Evolutionary conservation across 345 rosid species (phyloP).

Genomic region (Anastatica hierochuntica): DNA sequence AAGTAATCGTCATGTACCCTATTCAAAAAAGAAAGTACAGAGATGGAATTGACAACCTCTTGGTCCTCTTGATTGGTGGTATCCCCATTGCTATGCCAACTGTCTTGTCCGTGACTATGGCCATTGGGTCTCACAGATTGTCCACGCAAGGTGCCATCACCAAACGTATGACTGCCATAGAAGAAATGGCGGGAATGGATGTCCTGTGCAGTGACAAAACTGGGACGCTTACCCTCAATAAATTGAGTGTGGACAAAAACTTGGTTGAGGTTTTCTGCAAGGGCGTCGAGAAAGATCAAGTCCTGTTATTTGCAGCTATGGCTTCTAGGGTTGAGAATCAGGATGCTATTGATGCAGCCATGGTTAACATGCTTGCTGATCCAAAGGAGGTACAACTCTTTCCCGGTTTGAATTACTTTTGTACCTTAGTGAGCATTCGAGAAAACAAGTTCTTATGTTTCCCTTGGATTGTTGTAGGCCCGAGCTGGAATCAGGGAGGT

Average conservation of each 20-base stretch:
- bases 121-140: constrained; percentile 32
- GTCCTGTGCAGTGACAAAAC: constrained; percentile 48
- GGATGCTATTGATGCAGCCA: constrained; percentile 40
- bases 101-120: constrained; percentile 62
- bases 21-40: constrained; percentile 44
- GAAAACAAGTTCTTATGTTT: constrained; percentile 5
- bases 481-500: constrained; percentile 45
- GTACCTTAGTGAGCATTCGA: neutral
- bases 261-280: constrained; percentile 31
- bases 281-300: constrained; percentile 33
- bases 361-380: constrained; percentile 41
- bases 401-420: constrained; percentile 1
- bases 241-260: constrained; percentile 30
- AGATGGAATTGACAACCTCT: constrained; percentile 67
- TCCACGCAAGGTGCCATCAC: constrained; percentile 36
- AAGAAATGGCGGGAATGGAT: constrained; percentile 37
- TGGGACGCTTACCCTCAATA: constrained; percentile 31
- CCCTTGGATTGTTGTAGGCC: constrained; percentile 23
- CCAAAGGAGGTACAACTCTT: constrained; percentile 29
- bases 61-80: constrained; percentile 87
- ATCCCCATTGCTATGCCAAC: constrained; percentile 99
- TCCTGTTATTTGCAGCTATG: constrained; percentile 28
- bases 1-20: constrained; percentile 41
- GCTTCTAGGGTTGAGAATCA: constrained; percentile 34
- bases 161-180: constrained; percentile 36